Evolutionary conservation across 495 filamentous ascomycete species (phyloP), one percentile per base, ranked within the genome.

Genomic region (Pyronema domesticum): DNA sequence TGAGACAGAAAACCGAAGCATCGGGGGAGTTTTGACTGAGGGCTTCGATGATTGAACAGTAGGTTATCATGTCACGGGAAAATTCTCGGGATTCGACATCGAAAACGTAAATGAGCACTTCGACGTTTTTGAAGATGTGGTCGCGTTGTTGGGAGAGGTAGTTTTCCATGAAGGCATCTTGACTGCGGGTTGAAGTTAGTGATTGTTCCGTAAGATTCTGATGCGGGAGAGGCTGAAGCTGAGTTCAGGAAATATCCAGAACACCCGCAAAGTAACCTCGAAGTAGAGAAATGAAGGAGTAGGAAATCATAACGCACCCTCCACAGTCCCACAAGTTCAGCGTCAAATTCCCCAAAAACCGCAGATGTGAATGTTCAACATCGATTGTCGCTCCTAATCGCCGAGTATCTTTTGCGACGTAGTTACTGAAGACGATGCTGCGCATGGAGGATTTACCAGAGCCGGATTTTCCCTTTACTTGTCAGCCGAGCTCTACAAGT

Each of bases 371-470:
- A 59, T 95, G 83, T 72, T 98, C 91, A 48, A 98, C 89, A 68
- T 96, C 91, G 65, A 98, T 95, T 3, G 91, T 98, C n/a, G 91
- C 91, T 46, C 89, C 91, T 57, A 98, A 70, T 33, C 91, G 74
- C 23, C 91, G 81, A 5, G 94, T 94, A 72, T 98, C 93, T 63
- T 89, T 89, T 37, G 93, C 91, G 48, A 95, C 83, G 60, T 94
- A 95, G 68, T 98, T 96, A 71, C 82, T 89, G 70, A 98, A 98
- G 61, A 98, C 93, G 61, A 98, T 96, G 54, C 82, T 88, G 51
- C 93, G 78, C 91, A 98, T 98, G 47, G 87, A 94, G 34, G 89
- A 94, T 68, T 98, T 98, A n/a, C 91, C 91, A n/a, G 89, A 94
- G 55, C 91, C 91, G 58, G 83, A 89, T 72, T 95, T 95, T 57